Percentiles rank a stretch among this genome's conserved stretches.
These are phyloP conservation scores for Plasmodium malariae DNA, from an alignment of 169 alveolate species.

Conservation along the genomic window DNA sequence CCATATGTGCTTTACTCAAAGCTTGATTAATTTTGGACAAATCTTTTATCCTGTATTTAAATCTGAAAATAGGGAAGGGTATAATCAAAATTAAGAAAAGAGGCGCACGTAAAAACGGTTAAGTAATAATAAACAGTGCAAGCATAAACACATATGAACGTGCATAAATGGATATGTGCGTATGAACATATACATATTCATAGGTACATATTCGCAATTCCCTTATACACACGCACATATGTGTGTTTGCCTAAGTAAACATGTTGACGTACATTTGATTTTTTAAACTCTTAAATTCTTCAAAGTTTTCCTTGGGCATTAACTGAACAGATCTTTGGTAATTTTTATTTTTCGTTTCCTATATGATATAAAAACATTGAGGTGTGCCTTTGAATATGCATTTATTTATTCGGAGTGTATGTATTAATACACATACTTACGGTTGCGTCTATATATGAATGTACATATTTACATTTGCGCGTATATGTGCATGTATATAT, in stretches of 20 bases:
- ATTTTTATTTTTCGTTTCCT: conserved; percentile 74
- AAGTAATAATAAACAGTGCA: too few species aligned
- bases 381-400: too few species aligned
- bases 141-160: too few species aligned
- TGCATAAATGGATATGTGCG: too few species aligned
- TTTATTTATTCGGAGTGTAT: too few species aligned
- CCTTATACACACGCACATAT: background rate
- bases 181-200: too few species aligned
- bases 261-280: conserved; percentile 34
- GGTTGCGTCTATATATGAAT: too few species aligned
- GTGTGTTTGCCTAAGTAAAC: background rate
- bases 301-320: conserved; percentile 65
- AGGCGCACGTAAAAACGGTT: background rate
- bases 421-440: too few species aligned
- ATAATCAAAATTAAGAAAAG: background rate
- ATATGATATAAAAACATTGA: too few species aligned
- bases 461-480: too few species aligned
- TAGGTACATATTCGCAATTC: too few species aligned
- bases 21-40: conserved; percentile 64
- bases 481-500: too few species aligned
- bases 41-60: conserved; percentile 46
- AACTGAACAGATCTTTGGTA: conserved; percentile 49
- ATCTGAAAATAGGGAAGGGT: conserved; percentile 22
- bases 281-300: conserved; percentile 40
- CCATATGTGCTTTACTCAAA: conserved; percentile 16